Base-by-base conservation (phyloP, 495 filamentous ascomycete genomes). In the Patellaria atrata region DNA sequence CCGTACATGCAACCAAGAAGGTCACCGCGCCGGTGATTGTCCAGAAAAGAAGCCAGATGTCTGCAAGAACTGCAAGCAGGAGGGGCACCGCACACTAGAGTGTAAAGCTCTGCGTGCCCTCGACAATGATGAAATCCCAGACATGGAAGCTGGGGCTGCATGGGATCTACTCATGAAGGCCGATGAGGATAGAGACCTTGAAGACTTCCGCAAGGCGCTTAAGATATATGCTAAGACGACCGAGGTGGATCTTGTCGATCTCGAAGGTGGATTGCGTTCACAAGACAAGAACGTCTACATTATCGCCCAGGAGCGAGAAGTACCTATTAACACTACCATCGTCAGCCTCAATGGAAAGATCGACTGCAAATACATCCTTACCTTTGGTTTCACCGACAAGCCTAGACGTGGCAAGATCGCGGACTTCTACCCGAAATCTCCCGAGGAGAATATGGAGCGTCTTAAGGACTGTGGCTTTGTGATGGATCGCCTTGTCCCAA, bases 291-390 rank as follows among this genome's bases (percentile, higher is more conserved):
- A 62, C 2, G 49, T 83, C 18, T 77, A 76, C 53, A 58, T 94
- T 22, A 85, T 94, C 48, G 85, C 78, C 31, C 20, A 82, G 69
- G 66, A 76, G 39, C 61, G 66, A 9, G 62, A 71, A 22, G 38
- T 77, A 5, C 52, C 62, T 0, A 48, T 63, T 11, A 75, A 74
- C 3, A 66, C 79, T 43, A 86, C 73, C 37, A 70, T 80, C 40
- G 82, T 94, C 57, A 74, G 89, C 40, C 65, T 93, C 6, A 78
- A 93, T 43, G 89, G 89, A 14, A 75, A 83, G 37, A 51, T 76
- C 2, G 70, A 79, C 48, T 72, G 76, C 50, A 77, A 77, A 46
- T 94, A 79, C 49, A 62, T 69, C 9, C 72, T 92, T 40, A 69
- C 70, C 0, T 81, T 79, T 47, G 75, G 71, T 41, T 75, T 71